phyloP scores from a whole-genome alignment of 208 protist species.

The Acanthamoeba triangularis region DNA sequence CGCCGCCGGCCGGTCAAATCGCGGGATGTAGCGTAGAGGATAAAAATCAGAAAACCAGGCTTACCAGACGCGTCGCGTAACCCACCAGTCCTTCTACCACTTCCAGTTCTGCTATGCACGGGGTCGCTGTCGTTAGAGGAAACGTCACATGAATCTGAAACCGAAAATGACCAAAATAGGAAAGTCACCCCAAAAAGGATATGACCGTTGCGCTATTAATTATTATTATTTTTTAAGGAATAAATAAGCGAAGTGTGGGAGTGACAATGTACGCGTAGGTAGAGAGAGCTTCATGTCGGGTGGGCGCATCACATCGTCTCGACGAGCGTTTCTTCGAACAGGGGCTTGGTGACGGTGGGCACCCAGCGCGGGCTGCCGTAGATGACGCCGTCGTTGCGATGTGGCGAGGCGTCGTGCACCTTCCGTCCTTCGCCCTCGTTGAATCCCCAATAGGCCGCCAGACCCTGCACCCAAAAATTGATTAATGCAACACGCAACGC shows the following conservation, averaged over 20 bases:
- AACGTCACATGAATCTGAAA: background rate
- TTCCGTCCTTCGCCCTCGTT: conserved; percentile 25
- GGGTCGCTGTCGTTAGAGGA: too few species aligned
- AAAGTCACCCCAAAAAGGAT: too few species aligned
- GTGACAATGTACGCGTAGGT: background rate
- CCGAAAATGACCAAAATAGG: too few species aligned
- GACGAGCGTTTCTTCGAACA: conserved; percentile 35
- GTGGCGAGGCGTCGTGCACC: conserved; percentile 33
- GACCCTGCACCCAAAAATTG: background rate
- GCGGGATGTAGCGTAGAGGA: background rate
- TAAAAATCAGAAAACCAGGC: background rate
- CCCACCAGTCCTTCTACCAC: too few species aligned
- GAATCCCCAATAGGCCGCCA: conserved; percentile 72
- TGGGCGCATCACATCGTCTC: conserved; percentile 22
- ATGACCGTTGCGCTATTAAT: too few species aligned
- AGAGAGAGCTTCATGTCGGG: background rate
- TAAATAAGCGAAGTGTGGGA: background rate
- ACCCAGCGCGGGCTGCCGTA: conserved; percentile 47
- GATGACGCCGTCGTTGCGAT: conserved; percentile 6
- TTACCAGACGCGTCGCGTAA: too few species aligned
- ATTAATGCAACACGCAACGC: background rate
- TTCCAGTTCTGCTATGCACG: too few species aligned
- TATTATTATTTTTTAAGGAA: background rate
- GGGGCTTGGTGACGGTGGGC: conserved; percentile 36
- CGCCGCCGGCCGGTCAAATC: too few species aligned